Conservation (phyloP, 805 yeast genomes). For the Teunomyces atbi region DNA sequence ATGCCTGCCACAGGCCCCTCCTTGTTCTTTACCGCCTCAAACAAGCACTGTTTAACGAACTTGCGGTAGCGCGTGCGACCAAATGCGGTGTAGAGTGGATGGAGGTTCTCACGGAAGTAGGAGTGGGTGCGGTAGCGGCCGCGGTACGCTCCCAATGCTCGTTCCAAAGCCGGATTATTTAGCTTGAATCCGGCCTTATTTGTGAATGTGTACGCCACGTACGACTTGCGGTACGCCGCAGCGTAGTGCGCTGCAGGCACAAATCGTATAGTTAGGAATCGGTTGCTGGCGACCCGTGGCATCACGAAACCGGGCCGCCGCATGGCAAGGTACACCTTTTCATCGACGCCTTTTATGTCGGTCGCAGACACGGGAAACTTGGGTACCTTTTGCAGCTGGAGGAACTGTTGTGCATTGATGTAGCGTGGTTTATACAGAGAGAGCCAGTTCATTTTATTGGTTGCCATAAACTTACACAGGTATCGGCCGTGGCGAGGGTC, state of each 20-base stretch:
- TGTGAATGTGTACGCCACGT: conserved; percentile 34
- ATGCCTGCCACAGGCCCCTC: conserved; percentile 22
- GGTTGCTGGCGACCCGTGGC: conserved; percentile 17
- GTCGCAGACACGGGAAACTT: conserved; percentile 26
- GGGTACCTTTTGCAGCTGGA: conserved; percentile 6
- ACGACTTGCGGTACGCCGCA: conserved; percentile 34
- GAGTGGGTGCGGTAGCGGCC: conserved; percentile 24
- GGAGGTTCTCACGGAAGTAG: conserved; percentile 23
- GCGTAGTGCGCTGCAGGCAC: conserved; percentile 29
- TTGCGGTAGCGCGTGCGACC: conserved; percentile 27
- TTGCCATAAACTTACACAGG: conserved; percentile 37
- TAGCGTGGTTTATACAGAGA: not conserved
- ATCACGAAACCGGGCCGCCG: conserved; percentile 6
- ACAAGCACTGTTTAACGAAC: conserved; percentile 10
- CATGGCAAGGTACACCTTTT: conserved; percentile 14
- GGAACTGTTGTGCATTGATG: conserved; percentile 7
- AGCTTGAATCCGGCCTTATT: conserved; percentile 26
- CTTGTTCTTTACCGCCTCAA: not conserved
- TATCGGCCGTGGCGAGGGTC: conserved; percentile 65
- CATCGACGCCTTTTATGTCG: conserved; percentile 38
- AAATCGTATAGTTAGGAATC: conserved; percentile 26
- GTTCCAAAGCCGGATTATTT: conserved; percentile 25
- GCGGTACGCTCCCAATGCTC: conserved; percentile 19
- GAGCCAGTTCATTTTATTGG: conserved; percentile 15
- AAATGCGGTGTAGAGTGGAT: conserved; percentile 35